Conservation (phyloP, 805 yeast genomes). For the Priceomyces melissophilus region DNA sequence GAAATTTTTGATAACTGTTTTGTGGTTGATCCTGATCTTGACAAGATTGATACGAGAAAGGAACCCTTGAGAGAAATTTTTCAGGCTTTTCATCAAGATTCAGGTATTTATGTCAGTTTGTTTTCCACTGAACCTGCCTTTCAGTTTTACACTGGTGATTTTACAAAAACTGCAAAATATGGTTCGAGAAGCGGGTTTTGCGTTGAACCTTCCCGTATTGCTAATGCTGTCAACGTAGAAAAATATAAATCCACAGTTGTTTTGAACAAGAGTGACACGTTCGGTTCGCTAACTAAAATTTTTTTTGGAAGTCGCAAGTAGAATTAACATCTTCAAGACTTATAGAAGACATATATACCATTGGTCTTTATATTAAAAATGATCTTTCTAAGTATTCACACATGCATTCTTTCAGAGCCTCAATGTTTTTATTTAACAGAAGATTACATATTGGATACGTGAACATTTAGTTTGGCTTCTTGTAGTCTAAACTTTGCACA, state of each 20-base stretch:
- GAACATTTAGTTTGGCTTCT: too few species aligned
- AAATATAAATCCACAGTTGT: conserved; percentile 49
- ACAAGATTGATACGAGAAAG: conserved; percentile 47
- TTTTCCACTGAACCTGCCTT: conserved; percentile 62
- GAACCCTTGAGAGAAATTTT: conserved; percentile 32
- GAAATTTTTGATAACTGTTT: conserved; percentile 46
- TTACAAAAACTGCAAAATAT: conserved; percentile 35
- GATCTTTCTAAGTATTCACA: too few species aligned
- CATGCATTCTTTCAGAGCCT: too few species aligned
- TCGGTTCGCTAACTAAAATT: conserved; percentile 47
- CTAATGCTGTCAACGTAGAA: conserved; percentile 48
- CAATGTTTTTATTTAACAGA: too few species aligned
- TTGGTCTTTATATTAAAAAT: background rate
- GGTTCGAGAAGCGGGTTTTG: conserved; percentile 53
- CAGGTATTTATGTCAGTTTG: conserved; percentile 40
- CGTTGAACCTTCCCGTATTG: conserved; percentile 58
- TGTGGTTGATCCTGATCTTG: conserved; percentile 36
- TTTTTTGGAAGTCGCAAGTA: background rate
- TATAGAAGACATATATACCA: too few species aligned
- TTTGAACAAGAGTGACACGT: conserved; percentile 45
- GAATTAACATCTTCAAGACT: too few species aligned
- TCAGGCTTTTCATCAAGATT: conserved; percentile 43
- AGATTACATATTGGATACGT: too few species aligned
- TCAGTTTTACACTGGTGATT: conserved; percentile 64
- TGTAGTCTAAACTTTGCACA: too few species aligned